These are phyloP conservation scores for Leccinum uliginosum DNA, from an alignment of 768 basidiomycete species.

Conservation along the genomic window DNA sequence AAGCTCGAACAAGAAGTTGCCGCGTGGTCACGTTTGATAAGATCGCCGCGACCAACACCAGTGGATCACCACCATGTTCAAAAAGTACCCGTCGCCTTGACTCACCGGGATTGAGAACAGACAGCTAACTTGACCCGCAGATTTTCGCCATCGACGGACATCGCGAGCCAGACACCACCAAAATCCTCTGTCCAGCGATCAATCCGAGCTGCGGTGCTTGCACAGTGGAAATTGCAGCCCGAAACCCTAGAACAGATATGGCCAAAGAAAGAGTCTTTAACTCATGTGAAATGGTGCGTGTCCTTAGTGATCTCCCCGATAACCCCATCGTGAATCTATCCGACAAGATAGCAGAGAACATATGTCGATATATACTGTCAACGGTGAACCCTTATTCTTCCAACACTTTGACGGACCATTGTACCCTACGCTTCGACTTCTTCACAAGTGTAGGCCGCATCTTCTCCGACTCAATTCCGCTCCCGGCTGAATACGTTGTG, in stretches of 20 bases:
- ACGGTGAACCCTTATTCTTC: constrained; percentile 86
- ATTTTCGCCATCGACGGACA: constrained; percentile 72
- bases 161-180: constrained; percentile 84
- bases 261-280: constrained; percentile 97
- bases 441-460: constrained; percentile 80
- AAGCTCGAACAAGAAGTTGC: constrained; percentile 3
- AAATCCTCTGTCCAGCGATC: constrained; percentile 91
- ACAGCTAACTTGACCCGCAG: constrained; percentile 33
- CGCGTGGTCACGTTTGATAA: constrained; percentile 8
- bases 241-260: constrained; percentile 88
- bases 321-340: constrained; percentile 13
- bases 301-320: constrained; percentile 7
- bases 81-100: constrained; percentile 47
- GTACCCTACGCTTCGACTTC: constrained; percentile 80
- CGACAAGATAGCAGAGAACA: constrained; percentile 78
- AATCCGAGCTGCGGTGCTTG: constrained; percentile 74
- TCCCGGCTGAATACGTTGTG: neutral
- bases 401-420: constrained; percentile 95
- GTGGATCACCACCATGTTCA: constrained; percentile 55
- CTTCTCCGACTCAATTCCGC: neutral
- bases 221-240: constrained; percentile 78
- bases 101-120: neutral
- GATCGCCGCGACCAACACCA: constrained; percentile 2
- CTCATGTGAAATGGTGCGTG: constrained; percentile 82
- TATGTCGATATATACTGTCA: constrained; percentile 86